phyloP scores from a whole-genome alignment of 176 grass and related monocot species.

The Phoenix dactylifera region DNA sequence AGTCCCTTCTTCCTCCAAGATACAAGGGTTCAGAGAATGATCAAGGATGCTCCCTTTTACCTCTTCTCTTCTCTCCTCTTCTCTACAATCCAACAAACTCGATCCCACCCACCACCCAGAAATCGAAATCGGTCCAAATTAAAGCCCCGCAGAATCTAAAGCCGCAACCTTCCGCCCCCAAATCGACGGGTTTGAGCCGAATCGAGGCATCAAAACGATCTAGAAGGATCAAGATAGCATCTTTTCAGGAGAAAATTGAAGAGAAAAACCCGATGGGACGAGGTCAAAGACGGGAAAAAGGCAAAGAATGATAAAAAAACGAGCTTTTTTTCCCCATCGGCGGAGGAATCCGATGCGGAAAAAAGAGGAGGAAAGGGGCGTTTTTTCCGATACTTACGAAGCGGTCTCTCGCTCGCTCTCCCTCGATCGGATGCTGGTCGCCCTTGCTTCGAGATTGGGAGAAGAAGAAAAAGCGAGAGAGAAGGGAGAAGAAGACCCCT shows the following conservation, averaged over 20 bases:
- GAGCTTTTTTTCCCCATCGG: neutral
- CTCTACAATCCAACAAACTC: neutral
- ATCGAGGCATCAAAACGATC: neutral
- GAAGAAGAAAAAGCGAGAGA: neutral
- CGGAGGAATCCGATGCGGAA: neutral
- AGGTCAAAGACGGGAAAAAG: constrained; percentile 8
- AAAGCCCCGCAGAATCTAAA: neutral
- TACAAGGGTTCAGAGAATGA: neutral
- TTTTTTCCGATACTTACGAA: neutral
- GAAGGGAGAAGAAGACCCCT: no score
- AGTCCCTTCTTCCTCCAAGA: neutral
- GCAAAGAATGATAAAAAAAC: neutral
- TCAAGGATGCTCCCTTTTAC: neutral
- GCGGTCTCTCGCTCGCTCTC: neutral
- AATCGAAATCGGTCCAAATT: neutral
- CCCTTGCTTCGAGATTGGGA: neutral
- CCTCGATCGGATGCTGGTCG: constrained; percentile 1
- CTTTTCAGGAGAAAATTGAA: neutral
- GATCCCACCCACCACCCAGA: neutral
- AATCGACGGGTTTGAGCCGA: no score
- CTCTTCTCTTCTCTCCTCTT: constrained; percentile 1
- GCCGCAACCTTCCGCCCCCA: neutral
- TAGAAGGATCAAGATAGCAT: neutral
- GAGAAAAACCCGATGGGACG: neutral
- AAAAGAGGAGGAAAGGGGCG: neutral